Percentiles rank a stretch among this genome's conserved stretches.
Evolutionary conservation across 345 rosid genomes (phyloP).

Genomic region (Acer campestre): DNA sequence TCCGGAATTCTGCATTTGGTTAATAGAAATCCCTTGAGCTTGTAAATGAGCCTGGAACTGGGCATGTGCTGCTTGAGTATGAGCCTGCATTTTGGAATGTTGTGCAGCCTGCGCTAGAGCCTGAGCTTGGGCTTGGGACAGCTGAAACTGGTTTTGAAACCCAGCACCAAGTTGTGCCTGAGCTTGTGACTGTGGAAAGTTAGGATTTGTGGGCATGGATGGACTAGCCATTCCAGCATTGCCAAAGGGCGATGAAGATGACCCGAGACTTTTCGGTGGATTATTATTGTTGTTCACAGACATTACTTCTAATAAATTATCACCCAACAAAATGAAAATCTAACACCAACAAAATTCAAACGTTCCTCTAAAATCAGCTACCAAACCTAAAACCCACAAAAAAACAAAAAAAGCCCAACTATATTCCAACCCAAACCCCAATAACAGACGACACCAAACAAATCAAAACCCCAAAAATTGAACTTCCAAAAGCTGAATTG

Average conservation of each 20-base stretch:
- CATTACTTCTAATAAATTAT: constrained; percentile 32
- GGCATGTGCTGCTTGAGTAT: constrained; percentile 64
- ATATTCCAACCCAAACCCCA: neutral
- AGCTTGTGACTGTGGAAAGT: constrained; percentile 55
- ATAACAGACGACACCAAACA: neutral
- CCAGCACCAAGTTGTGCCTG: constrained; percentile 55
- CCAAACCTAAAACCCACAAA: constrained; percentile 6
- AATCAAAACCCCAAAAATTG: neutral
- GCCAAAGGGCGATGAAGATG: constrained; percentile 71
- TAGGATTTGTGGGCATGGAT: constrained; percentile 53
- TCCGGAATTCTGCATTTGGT: constrained; percentile 56
- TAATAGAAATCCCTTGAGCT: constrained; percentile 63
- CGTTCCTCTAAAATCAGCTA: neutral
- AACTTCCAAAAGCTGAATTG: neutral
- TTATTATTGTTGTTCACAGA: constrained; percentile 62
- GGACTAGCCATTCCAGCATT: constrained; percentile 71
- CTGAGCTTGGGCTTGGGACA: constrained; percentile 52
- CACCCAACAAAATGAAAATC: neutral
- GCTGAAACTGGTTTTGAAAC: constrained; percentile 70
- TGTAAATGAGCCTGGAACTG: constrained; percentile 86
- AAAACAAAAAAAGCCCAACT: neutral
- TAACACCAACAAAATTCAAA: neutral
- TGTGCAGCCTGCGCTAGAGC: constrained; percentile 59
- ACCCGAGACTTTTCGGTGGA: constrained; percentile 63
- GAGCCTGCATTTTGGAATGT: constrained; percentile 48